Conservation (phyloP, 2,329 filamentous ascomycete genomes). For the Aspergillus costaricaensis region DNA sequence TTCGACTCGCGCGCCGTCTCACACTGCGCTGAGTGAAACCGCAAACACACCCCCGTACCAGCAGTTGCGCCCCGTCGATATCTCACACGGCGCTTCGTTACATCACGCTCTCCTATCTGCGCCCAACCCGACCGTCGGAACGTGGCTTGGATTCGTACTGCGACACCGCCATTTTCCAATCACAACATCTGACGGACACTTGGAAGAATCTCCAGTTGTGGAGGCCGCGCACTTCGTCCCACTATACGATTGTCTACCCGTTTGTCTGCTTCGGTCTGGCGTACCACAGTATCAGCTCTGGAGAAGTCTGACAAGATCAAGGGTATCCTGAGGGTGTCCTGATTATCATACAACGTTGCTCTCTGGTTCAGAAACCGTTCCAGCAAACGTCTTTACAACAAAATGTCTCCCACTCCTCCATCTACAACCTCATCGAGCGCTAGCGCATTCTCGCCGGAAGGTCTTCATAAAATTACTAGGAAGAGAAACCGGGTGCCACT, state of each 20-base stretch:
- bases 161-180: not conserved
- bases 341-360: not conserved
- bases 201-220: not conserved
- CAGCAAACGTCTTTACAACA: not conserved
- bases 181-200: not conserved
- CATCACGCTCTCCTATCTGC: not conserved
- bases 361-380: not conserved
- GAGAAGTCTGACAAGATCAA: not conserved
- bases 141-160: not conserved
- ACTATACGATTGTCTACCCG: not conserved
- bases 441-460: slow-evolving; percentile 76
- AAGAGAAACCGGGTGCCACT: slow-evolving; percentile 90
- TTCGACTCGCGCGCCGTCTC: slow-evolving; percentile 1
- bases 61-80: slow-evolving; percentile 7
- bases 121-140: slow-evolving; percentile 11
- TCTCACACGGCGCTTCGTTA: not conserved
- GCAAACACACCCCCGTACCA: slow-evolving; percentile 10
- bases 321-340: not conserved
- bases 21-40: slow-evolving; percentile 12
- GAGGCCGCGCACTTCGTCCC: not conserved
- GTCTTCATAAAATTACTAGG: slow-evolving; percentile 82
- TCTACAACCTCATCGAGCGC: slow-evolving; percentile 71
- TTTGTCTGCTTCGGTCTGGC: too few species aligned
- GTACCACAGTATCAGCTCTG: too few species aligned
- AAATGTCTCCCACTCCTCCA: slow-evolving; percentile 45